Evolutionary conservation across 73 alveolate genomes (phyloP), one percentile per base, ranked within the genome.

Genomic region (Durusdinium trenchii): DNA sequence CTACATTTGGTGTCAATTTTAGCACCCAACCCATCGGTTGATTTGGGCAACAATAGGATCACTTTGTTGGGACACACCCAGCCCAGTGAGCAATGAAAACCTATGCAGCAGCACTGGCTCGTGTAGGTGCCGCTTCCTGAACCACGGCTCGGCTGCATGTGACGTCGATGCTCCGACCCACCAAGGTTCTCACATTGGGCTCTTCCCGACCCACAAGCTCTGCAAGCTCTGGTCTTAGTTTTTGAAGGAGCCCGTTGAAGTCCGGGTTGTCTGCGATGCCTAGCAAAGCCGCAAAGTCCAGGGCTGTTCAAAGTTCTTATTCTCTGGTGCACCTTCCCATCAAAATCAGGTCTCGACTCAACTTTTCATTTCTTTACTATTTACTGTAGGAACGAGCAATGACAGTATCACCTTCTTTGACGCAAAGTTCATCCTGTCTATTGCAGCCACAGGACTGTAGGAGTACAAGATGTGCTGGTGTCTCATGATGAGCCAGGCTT

Each of bases 401-500:
- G 73, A 23, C 73, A 60, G 4, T 60, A 60, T 60, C n/a, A 60
- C n/a, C 30, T 23, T 57, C 69, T 60, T 23, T 60, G 73, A 60
- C n/a, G n/a, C 73, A 60, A 60, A 60, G 30, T 1, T n/a, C n/a
- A n/a, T n/a, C n/a, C n/a, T n/a, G 64, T 54, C 28, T 12, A 30
- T 20, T 26, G 51, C 40, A 28, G 75, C 94, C 75, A 47, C 36
- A 73, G 9, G 5, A 69, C 96, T 67, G 73, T 89, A 89, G 51
- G 73, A 62, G 23, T 85, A 89, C 45, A 89, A 42, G 42, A 89
- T 89, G 73, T 50, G 18, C 52, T 73, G 51, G 71, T 89, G 96
- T 30, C 96, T 85, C 96, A 89, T 89, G 85, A 89, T 67, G 73
- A 89, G 96, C 96, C 96, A 89, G 35, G 96, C 96, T 61, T 89